Base-by-base conservation (phyloP, 2,329 filamentous ascomycete species). In the Penicillium brevicompactum region DNA sequence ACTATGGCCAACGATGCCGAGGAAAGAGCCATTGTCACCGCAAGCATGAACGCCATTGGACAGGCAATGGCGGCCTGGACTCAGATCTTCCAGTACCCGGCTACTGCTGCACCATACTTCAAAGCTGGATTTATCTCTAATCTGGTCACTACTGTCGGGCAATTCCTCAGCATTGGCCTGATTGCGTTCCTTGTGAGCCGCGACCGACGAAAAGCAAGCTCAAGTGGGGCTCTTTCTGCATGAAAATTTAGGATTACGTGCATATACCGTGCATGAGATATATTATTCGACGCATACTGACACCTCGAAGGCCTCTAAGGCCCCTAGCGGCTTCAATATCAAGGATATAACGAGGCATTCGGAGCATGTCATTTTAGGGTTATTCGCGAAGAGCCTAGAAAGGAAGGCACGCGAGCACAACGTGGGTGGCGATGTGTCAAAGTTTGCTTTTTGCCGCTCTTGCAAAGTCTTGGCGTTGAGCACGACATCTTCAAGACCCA, bases 41-140 rank as follows among this genome's bases (percentile, higher is more conserved):
- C 74, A 0, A 76, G 73, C 30, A 78, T 78, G 74, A 78, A 77
- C 46, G 71, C 75, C 5, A 74, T 78, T 46, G 75, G 76, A 1
- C 75, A 78, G 56, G 75, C 69, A 2, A 75, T 78, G 32, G 71
- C 68, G 11, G 75, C 76, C 0, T 74, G 75, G 45, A 72, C 68
- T 2, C 74, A 78, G 50, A 61, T 78, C 13, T 65, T 75, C 5
- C 72, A 74, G 48, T 78, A 70, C 43, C 73, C 75, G 0, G 73
- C 75, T 0, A 67, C 64, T 6, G 62, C 67, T 14, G 74, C 72
- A 9, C 74, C 74, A 8, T 64, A 65, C 21, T 78, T 76, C 49
- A 57, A 58, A 50, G 7, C 51, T 14, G 63, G 56, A 59, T 18
- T 51, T 18, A 40, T 40, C 10, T 69, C 67, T 24, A 63, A 67